Evolutionary conservation across 1,139 yeast species (phyloP), one percentile per base, ranked within the genome.

Genomic region (Hemisphaericaspora subhashii): DNA sequence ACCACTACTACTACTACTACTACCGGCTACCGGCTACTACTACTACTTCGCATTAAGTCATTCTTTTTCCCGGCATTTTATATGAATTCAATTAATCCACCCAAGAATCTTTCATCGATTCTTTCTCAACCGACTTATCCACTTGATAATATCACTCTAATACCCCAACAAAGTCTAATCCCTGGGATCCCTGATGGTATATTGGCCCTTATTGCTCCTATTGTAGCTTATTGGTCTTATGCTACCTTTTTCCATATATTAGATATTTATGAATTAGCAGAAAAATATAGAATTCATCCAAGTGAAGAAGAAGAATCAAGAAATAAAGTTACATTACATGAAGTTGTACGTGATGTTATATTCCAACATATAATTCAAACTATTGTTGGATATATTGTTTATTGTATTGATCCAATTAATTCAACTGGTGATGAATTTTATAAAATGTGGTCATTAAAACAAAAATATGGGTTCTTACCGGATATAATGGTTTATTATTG

Each of bases 351-450:
- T 47, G 96, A 92, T 50, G 98, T 92, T 36, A 52, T 87, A 7
- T 55, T 86, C 25, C 98, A 92, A 68, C 98, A 92, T 57, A 45
- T 81, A 3, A 73, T 92, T 42, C 98, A 92, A 64, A 77, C 95
- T 2, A 49, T 78, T 3, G 81, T 81, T 7, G 98, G 98, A 1
- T 55, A 49, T 22, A 52, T 56, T 1, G 67, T 86, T 29, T 73
- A 73, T 51, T 56, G 60, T 34, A 63, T 81, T 39, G 97, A 90
- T 51, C 75, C 80, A 4, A 62, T 67, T 1, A 84, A 84, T 42
- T 66, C 68, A 40, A 85, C 92, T 0, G 97, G 97, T 10, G 77
- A 67, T 58, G 98, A 89, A 63, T 66, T 74, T 30, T 68, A 70
- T 53, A 73, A 72, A 29, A 74, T 87, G 71, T 87, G 96, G 95